These are phyloP conservation scores for Bullera alba DNA, from an alignment of 768 basidiomycete genomes.

Conservation along the genomic window DNA sequence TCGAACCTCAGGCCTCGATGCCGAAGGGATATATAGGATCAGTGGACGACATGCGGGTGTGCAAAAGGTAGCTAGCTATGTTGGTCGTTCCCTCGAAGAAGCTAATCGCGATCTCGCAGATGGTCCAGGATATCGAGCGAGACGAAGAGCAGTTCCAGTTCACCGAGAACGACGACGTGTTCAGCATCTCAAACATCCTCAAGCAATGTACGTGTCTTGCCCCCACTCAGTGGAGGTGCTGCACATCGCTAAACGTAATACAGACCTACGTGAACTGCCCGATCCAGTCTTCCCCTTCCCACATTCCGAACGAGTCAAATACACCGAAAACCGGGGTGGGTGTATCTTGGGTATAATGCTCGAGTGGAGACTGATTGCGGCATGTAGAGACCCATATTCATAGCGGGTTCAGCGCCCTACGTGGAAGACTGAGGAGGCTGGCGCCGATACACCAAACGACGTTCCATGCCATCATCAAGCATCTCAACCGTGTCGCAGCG, in stretches of 20 bases:
- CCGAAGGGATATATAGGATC: constrained; percentile 44
- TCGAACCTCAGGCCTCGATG: constrained; percentile 26
- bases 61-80: constrained; percentile 56
- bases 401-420: constrained; percentile 66
- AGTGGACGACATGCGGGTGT: constrained; percentile 64
- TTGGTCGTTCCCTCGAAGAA: constrained; percentile 1
- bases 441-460: constrained; percentile 79
- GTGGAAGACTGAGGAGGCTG: constrained; percentile 77
- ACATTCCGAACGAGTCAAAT: constrained; percentile 70
- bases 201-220: constrained; percentile 50
- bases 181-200: constrained; percentile 71
- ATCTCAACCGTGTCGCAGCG: constrained; percentile 65
- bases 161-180: constrained; percentile 64
- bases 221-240: constrained; percentile 47
- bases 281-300: constrained; percentile 82
- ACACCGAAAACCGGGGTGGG: constrained; percentile 68
- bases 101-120: constrained; percentile 48
- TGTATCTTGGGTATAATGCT: background rate
- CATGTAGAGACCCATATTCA: constrained; percentile 61
- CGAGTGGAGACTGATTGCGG: background rate
- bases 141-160: constrained; percentile 72
- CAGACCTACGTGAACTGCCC: constrained; percentile 71
- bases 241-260: constrained; percentile 37
- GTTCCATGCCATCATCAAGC: constrained; percentile 71
- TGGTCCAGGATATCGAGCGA: constrained; percentile 79